Percentiles rank a stretch among this genome's conserved stretches.
Conservation (phyloP, 2,329 filamentous ascomycete species). For the Xylariales sp. region DNA sequence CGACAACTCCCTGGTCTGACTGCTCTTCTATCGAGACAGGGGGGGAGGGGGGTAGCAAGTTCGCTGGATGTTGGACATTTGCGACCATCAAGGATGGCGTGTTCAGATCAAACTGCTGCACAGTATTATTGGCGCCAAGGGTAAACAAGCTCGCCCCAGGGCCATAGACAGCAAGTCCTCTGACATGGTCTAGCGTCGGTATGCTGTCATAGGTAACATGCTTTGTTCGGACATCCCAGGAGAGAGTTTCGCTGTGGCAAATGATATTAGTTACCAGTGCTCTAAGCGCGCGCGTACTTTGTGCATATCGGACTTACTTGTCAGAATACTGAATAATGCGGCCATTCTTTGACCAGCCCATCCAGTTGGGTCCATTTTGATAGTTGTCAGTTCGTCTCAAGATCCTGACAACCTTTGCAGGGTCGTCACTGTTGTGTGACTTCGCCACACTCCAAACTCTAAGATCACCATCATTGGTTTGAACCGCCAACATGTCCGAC, state of each 20-base stretch:
- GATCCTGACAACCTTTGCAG: constrained; percentile 84
- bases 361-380: constrained; percentile 81
- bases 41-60: constrained; percentile 73
- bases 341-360: constrained; percentile 97
- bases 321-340: constrained; percentile 90
- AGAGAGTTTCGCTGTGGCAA: constrained; percentile 69
- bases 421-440: constrained; percentile 62
- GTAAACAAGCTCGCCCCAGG: constrained; percentile 91
- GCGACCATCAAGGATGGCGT: constrained; percentile 75
- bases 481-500: constrained; percentile 94
- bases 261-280: constrained; percentile 19
- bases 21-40: constrained; percentile 76
- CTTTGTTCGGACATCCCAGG: constrained; percentile 98
- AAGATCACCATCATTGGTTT: constrained; percentile 86
- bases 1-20: constrained; percentile 46
- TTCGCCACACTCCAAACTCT: constrained; percentile 97
- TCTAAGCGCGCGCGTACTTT: constrained; percentile 49
- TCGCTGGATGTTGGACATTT: constrained; percentile 81
- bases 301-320: constrained; percentile 62
- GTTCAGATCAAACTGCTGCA: constrained; percentile 94
- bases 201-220: constrained; percentile 87
- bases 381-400: constrained; percentile 75
- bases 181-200: constrained; percentile 76
- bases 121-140: constrained; percentile 77
- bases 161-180: constrained; percentile 82